phyloP scores from a whole-genome alignment of 345 rosid genomes.

The Syzygium aromaticum region DNA sequence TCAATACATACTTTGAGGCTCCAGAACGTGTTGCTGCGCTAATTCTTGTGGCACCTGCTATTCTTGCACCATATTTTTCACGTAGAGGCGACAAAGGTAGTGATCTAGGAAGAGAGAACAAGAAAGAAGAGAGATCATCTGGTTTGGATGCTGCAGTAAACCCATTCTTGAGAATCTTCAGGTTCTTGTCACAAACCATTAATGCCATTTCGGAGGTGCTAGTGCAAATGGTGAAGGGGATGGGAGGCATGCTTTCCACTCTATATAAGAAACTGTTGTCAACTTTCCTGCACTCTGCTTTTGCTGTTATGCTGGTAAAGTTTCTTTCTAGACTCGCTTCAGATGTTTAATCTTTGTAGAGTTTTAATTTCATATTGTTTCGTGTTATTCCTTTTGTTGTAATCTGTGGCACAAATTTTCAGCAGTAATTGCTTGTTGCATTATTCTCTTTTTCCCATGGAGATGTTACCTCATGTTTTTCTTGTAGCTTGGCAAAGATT shows the following conservation, averaged over 20 bases:
- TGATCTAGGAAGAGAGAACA: conserved; percentile 10
- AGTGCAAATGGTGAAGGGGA: conserved; percentile 30
- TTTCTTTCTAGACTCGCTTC: not conserved
- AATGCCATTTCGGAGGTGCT: conserved; percentile 20
- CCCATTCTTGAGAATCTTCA: conserved; percentile 17
- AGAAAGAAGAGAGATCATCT: conserved; percentile 15
- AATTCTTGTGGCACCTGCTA: conserved; percentile 86
- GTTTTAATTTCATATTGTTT: not conserved
- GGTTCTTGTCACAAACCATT: conserved; percentile 24
- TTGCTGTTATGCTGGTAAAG: conserved; percentile 70
- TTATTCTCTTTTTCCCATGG: not conserved
- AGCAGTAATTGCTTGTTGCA: not conserved
- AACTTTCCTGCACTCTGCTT: conserved; percentile 48
- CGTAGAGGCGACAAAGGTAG: conserved; percentile 13
- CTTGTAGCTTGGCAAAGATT: not conserved
- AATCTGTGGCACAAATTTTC: not conserved
- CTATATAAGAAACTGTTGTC: conserved; percentile 51
- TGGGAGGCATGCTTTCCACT: conserved; percentile 38
- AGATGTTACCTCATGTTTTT: not conserved
- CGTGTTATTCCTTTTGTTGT: not conserved
- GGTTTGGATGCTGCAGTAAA: conserved; percentile 10
- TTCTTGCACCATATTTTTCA: conserved; percentile 47
- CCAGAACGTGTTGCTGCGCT: conserved; percentile 85
- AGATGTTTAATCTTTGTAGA: not conserved
- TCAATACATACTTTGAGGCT: conserved; percentile 80